Conservation (phyloP, 2,329 filamentous ascomycete genomes). For the Emmonsiellopsis sp. region DNA sequence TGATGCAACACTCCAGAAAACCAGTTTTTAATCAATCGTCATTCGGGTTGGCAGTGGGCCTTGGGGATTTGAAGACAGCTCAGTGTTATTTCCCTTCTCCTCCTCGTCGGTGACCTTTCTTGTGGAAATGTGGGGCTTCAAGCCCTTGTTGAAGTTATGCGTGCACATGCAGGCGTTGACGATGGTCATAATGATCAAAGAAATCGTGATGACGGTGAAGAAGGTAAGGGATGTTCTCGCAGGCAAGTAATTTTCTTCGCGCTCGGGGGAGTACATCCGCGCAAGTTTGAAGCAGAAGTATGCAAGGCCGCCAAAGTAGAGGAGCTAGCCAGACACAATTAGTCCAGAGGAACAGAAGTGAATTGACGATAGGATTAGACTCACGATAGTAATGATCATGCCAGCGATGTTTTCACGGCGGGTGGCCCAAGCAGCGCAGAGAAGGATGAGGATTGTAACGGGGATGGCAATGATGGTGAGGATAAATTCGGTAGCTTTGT, state of each 20-base stretch:
- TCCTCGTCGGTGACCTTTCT: constrained; percentile 42
- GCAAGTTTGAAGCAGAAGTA: constrained; percentile 99
- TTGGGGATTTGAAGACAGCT: constrained; percentile 27
- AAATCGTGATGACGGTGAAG: constrained; percentile 86
- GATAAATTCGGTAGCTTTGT: constrained; percentile 65
- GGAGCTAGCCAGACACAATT: constrained; percentile 35
- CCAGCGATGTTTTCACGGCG: constrained; percentile 71
- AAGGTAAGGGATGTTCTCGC: constrained; percentile 81
- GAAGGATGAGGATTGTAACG: constrained; percentile 78
- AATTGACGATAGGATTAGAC: constrained; percentile 15
- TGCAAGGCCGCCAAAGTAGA: constrained; percentile 80
- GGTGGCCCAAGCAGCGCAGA: constrained; percentile 77
- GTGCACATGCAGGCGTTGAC: constrained; percentile 79
- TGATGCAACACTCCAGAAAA: too few species aligned
- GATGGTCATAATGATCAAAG: constrained; percentile 83
- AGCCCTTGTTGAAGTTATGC: constrained; percentile 77
- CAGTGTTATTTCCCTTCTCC: constrained; percentile 42
- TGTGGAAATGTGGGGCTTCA: constrained; percentile 74
- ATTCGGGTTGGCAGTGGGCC: constrained; percentile 32
- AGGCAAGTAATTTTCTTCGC: constrained; percentile 57
- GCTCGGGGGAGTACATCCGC: constrained; percentile 72
- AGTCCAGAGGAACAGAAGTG: background rate
- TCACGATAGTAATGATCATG: constrained; percentile 65
- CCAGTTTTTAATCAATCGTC: constrained; percentile 34
- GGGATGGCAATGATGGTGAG: constrained; percentile 85